Evolutionary conservation across 2,329 filamentous ascomycete species (phyloP), one percentile per base, ranked within the genome.

Genomic region (Monilinia laxa): DNA sequence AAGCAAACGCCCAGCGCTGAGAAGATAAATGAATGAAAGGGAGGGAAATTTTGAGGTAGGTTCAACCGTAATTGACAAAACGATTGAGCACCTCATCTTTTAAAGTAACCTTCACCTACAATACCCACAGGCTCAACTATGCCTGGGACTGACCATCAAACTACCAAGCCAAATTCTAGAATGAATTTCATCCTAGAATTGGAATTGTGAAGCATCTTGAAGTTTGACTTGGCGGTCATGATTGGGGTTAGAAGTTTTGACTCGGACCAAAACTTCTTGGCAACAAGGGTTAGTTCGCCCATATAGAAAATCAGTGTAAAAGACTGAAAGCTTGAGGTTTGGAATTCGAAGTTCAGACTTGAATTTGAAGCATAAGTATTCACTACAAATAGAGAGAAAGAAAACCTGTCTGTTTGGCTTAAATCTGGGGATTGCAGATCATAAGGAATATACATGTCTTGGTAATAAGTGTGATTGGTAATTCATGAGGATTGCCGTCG

Each of bases 261-360:
- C 63, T 65, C n/a, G 42, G 63, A 53, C 63, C 54, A n/a, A 42
- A 60, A 65, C 45, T 35, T 60, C 63, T 65, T 65, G 63, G 63
- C 63, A 35, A 38, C 11, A 10, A 23, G 31, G 47, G 38, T 25
- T 28, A 9, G 31, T 40, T 49, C 28, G 16, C 28, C 40, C 11
- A 52, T 35, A 49, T 6, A 35, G 35, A 14, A 7, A 10, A 23
- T 31, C 16, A 58, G 7, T 18, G 16, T 9, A 10, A 25, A 42
- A 60, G 14, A 40, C 14, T 40, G 38, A 35, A 35, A 9, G 31
- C 31, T 63, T 35, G 20, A 31, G 59, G 59, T 35, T 65, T 65
- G 28, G 31, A 28, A 25, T 16, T 35, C 14, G 31, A 25, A 35
- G 16, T 10, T 5, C 11, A 14, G 23, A 49, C 31, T 4, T 57